phyloP scores from a whole-genome alignment of 495 filamentous ascomycete genomes.

The Evansstolkia leycettana region DNA sequence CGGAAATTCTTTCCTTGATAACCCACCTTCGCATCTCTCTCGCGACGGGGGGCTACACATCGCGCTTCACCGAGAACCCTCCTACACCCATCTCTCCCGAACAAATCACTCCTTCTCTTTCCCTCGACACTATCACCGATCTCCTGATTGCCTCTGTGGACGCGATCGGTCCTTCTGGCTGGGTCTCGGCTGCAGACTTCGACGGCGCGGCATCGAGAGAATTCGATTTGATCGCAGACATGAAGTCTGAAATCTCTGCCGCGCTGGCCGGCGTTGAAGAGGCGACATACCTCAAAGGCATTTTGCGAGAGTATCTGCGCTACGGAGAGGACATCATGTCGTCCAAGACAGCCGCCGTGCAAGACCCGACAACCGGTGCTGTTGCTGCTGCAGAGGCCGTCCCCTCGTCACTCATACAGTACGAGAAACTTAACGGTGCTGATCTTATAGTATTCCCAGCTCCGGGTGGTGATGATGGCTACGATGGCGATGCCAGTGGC shows the following conservation, averaged over 20 bases:
- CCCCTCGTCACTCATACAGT: slow-evolving; percentile 12
- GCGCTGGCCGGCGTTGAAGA: slow-evolving; percentile 69
- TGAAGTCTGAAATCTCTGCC: slow-evolving; percentile 62
- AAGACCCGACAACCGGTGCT: slow-evolving; percentile 1
- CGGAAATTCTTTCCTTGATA: slow-evolving; percentile 61
- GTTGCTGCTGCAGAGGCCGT: slow-evolving; percentile 1
- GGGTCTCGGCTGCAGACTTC: slow-evolving; percentile 53
- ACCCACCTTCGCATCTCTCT: slow-evolving; percentile 61
- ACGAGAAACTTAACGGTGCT: slow-evolving; percentile 33
- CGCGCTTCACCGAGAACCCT: slow-evolving; percentile 11
- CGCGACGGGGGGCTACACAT: slow-evolving; percentile 17
- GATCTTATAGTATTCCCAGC: slow-evolving; percentile 27
- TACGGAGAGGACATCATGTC: slow-evolving; percentile 40
- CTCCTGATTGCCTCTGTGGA: slow-evolving; percentile 69
- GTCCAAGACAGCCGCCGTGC: not conserved
- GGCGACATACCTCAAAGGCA: slow-evolving; percentile 51
- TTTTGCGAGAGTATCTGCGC: slow-evolving; percentile 57
- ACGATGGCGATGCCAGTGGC: slow-evolving; percentile 21
- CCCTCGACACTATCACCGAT: slow-evolving; percentile 42
- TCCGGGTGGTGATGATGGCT: slow-evolving; percentile 21
- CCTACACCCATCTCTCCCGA: slow-evolving; percentile 38
- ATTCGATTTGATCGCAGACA: slow-evolving; percentile 46
- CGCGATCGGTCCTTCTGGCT: slow-evolving; percentile 71
- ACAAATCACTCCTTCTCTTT: slow-evolving; percentile 34
- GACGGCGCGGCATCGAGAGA: slow-evolving; percentile 42